phyloP scores from a whole-genome alignment of 257 asterid species.

The Solanum corneliomulleri region DNA sequence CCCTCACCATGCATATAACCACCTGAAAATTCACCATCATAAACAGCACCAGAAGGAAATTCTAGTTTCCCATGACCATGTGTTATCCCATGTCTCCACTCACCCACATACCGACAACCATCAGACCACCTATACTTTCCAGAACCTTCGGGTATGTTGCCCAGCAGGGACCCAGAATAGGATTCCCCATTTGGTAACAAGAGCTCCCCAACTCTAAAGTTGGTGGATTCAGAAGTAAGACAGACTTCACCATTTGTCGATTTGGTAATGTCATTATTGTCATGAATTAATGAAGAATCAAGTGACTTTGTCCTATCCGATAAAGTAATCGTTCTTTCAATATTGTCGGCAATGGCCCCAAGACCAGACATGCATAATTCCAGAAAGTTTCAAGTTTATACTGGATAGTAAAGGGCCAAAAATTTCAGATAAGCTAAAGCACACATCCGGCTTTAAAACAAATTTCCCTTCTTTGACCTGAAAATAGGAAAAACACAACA shows the following conservation, averaged over 20 bases:
- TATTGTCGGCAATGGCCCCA: slow-evolving; percentile 44
- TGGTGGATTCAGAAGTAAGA: slow-evolving; percentile 30
- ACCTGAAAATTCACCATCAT: slow-evolving; percentile 85
- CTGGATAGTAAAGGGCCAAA: slow-evolving; percentile 11
- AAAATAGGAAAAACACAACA: not conserved
- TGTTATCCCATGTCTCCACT: slow-evolving; percentile 90
- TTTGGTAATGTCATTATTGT: slow-evolving; percentile 15
- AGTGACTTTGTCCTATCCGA: slow-evolving; percentile 53
- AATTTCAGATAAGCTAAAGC: slow-evolving; percentile 16
- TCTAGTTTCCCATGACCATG: slow-evolving; percentile 70
- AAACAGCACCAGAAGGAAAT: slow-evolving; percentile 77
- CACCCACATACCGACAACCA: slow-evolving; percentile 87
- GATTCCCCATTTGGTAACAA: slow-evolving; percentile 46
- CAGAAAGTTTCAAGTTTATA: slow-evolving; percentile 22
- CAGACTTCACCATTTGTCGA: slow-evolving; percentile 40
- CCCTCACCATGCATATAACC: slow-evolving; percentile 82
- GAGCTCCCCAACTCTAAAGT: slow-evolving; percentile 37
- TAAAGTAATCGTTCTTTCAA: slow-evolving; percentile 42
- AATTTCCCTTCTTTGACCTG: not conserved
- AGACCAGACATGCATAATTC: slow-evolving; percentile 93
- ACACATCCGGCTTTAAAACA: not conserved
- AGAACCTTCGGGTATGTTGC: slow-evolving; percentile 63
- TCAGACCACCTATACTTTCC: slow-evolving; percentile 78
- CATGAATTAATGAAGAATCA: slow-evolving; percentile 22
- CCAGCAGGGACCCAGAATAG: slow-evolving; percentile 55